Conservation (phyloP, 768 basidiomycete species). For the Tremella yokohamensis region DNA sequence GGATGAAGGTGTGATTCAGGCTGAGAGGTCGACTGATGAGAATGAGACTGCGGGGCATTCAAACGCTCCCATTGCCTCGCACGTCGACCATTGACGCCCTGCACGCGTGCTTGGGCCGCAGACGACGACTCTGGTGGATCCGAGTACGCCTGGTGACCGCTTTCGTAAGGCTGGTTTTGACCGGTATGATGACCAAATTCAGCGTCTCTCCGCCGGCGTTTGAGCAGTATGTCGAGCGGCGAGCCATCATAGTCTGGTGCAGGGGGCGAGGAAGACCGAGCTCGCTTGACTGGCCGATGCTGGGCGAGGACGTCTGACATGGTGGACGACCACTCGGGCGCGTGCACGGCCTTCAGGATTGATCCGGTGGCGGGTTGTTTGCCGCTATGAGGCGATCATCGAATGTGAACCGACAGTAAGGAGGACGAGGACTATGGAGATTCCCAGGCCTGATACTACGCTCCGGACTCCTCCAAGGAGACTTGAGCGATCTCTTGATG, state of each 20-base stretch:
- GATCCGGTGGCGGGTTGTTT: constrained; percentile 1
- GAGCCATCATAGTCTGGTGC: constrained; percentile 16
- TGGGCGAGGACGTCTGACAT: constrained; percentile 2
- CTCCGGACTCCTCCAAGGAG: too few relatives aligned
- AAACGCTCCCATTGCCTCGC: constrained; percentile 18
- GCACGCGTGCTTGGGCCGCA: constrained; percentile 14
- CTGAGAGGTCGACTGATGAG: constrained; percentile 7
- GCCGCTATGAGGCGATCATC: neutral
- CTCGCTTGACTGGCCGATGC: constrained; percentile 11
- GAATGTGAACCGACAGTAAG: too few relatives aligned
- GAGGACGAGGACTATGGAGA: too few relatives aligned
- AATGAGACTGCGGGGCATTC: constrained; percentile 13
- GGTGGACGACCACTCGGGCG: constrained; percentile 16
- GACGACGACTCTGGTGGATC: constrained; percentile 7
- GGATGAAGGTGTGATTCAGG: constrained; percentile 15
- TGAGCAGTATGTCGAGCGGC: constrained; percentile 36
- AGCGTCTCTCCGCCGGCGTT: constrained; percentile 29
- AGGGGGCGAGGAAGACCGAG: constrained; percentile 12
- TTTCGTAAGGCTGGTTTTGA: neutral
- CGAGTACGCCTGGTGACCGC: constrained; percentile 5
- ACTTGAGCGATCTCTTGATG: too few relatives aligned
- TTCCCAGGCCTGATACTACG: too few relatives aligned
- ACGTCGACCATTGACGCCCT: constrained; percentile 20
- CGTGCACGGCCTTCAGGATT: neutral
- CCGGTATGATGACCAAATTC: neutral